These are phyloP conservation scores for Pilatotrama ljubarskyi DNA, from an alignment of 768 basidiomycete genomes.

Conservation along the genomic window DNA sequence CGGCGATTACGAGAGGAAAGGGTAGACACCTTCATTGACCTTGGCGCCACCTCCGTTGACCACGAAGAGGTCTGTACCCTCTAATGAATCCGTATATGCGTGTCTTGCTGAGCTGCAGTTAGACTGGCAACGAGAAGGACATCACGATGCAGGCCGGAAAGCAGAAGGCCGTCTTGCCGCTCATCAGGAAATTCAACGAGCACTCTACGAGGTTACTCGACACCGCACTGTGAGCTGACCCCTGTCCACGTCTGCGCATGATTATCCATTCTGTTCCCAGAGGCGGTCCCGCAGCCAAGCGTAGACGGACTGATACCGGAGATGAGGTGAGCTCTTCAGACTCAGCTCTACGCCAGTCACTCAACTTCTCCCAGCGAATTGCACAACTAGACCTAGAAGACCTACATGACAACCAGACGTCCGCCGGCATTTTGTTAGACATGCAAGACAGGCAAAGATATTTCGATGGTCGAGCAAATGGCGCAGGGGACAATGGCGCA, in stretches of 20 bases:
- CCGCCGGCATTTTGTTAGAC: constrained; percentile 74
- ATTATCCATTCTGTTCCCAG: constrained; percentile 40
- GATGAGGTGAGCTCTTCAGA: constrained; percentile 41
- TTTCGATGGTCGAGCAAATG: constrained; percentile 60
- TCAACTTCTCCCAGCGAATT: constrained; percentile 33
- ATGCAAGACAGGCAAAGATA: constrained; percentile 86
- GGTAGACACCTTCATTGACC: constrained; percentile 78
- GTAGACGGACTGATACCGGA: constrained; percentile 48
- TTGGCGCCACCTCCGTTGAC: constrained; percentile 88
- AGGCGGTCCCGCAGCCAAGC: constrained; percentile 58
- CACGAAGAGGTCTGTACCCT: constrained; percentile 69
- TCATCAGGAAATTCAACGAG: constrained; percentile 97
- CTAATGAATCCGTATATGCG: not conserved
- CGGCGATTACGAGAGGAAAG: constrained; percentile 61
- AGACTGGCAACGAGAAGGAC: constrained; percentile 91
- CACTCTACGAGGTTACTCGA: constrained; percentile 90
- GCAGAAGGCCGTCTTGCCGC: constrained; percentile 82
- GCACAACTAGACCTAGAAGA: constrained; percentile 83
- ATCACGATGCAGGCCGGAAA: constrained; percentile 95
- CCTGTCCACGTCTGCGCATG: not conserved
- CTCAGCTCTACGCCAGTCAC: not conserved
- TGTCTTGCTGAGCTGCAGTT: not conserved
- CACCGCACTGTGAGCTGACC: constrained; percentile 63
- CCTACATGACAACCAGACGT: constrained; percentile 65
- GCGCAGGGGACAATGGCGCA: constrained; percentile 12